Percentiles rank a stretch among this genome's conserved stretches.
These are phyloP conservation scores for Cercophora samala DNA, from an alignment of 495 filamentous ascomycete species.

Conservation along the genomic window DNA sequence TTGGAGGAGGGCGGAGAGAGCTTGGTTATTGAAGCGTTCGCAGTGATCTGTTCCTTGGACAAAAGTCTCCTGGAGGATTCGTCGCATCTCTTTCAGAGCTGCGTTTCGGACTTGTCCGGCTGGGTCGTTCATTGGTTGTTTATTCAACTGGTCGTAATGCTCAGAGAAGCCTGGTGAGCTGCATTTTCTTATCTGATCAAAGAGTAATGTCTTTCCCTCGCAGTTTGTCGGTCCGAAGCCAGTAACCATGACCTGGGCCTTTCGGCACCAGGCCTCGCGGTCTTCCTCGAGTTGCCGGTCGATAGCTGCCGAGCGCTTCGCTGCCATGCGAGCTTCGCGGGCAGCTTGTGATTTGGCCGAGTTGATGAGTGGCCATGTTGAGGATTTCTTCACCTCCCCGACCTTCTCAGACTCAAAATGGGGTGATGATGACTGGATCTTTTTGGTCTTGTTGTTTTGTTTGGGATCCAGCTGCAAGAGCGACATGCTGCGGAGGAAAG, in stretches of 20 bases:
- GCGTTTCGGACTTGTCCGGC: not conserved
- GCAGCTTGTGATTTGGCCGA: not conserved
- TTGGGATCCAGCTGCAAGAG: not conserved
- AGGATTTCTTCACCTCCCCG: not conserved
- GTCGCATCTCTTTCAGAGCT: not conserved
- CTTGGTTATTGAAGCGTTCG: not conserved
- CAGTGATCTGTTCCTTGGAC: not conserved
- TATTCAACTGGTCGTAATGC: not conserved
- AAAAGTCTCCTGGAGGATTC: not conserved
- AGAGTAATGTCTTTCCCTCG: not conserved
- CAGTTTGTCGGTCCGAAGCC: not conserved
- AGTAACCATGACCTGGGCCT: not conserved
- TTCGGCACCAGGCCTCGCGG: not conserved
- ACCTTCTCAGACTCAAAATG: not conserved
- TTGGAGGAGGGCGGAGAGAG: not conserved
- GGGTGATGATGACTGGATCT: not conserved
- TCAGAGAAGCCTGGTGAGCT: not conserved
- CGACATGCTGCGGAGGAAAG: not conserved
- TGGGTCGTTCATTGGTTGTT: not conserved
- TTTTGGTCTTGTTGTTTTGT: not conserved
- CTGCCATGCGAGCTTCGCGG: not conserved
- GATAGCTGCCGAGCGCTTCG: conserved; percentile 3
- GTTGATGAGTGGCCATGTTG: not conserved
- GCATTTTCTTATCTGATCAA: not conserved
- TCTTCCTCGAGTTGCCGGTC: not conserved